Evolutionary conservation across 1,139 yeast genomes (phyloP), one percentile per base, ranked within the genome.

Genomic region (Pichia sp.): DNA sequence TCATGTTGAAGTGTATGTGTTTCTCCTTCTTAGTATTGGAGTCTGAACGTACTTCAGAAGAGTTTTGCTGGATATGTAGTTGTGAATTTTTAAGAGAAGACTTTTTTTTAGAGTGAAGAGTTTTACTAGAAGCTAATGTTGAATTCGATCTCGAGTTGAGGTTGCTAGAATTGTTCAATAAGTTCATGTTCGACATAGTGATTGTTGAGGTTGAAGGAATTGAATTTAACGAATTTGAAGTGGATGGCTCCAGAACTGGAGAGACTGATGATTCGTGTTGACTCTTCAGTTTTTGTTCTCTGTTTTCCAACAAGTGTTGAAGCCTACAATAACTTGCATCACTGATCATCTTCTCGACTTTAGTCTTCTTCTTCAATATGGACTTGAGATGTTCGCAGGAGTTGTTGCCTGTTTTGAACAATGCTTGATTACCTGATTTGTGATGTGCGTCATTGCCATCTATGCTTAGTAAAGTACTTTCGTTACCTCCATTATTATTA

Each of bases 1-100:
- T 82, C 66, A 90, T 95, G 67, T 87, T 92, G 72, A 93, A 93
- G 71, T 90, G 98, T 56, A 92, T 90, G 61, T 80, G 93, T 59
- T 93, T 78, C 49, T 72, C 74, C 54, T 71, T 73, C 59, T 71
- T 71, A 19, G 40, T 48, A 8, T 16, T n/a, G n/a, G 42, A 15
- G 15, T 23, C 10, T 5, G 5, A 36, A 30, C 16, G 38, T 13
- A 41, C 7, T 30, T 15, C 42, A 31, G 10, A 29, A 5, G 50
- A 47, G 29, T 54, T 46, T 29, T 53, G 51, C 16, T 43, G 44
- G 5, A 52, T 51, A 41, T 55, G 55, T 23, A 54, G 32, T 6
- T 34, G 26, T 3, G 62, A 58, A 34, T 53, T 58, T 45, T 59
- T 59, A 5, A 59, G 48, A 10, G 57, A 55, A 8, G 62, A 58